Evolutionary conservation across 2,329 filamentous ascomycete species (phyloP).

Genomic region (Arthrobotrys entomopaga): DNA sequence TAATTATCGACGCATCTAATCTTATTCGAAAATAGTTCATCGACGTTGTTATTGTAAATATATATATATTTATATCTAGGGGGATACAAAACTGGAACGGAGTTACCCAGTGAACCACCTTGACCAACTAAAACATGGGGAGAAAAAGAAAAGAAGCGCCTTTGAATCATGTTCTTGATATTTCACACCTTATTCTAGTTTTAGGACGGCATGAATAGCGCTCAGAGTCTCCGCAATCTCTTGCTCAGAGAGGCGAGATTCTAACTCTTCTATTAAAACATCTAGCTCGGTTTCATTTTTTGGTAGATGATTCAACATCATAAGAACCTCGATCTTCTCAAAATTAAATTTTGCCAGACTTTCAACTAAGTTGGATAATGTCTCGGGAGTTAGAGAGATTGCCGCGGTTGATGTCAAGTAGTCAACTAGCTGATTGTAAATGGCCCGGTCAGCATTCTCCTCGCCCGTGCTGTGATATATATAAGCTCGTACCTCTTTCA

Average conservation of each 20-base stretch:
- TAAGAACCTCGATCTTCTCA: slow-evolving; percentile 75
- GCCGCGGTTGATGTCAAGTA: slow-evolving; percentile 69
- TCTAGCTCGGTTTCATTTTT: slow-evolving; percentile 70
- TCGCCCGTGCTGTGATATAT: too few relatives aligned
- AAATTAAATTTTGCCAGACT: slow-evolving; percentile 70
- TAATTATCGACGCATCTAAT: too few relatives aligned
- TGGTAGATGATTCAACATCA: slow-evolving; percentile 75
- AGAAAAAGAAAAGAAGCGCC: not conserved
- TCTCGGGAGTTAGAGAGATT: slow-evolving; percentile 68
- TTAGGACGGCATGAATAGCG: slow-evolving; percentile 62
- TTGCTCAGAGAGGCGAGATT: slow-evolving; percentile 69
- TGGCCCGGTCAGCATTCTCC: not conserved
- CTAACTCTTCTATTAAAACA: slow-evolving; percentile 73
- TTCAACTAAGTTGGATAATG: slow-evolving; percentile 68
- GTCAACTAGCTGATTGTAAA: slow-evolving; percentile 67
- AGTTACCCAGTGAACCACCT: too few relatives aligned
- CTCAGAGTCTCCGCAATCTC: slow-evolving; percentile 70
- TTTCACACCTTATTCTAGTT: not conserved
- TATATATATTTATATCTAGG: too few relatives aligned
- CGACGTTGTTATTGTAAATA: too few relatives aligned
- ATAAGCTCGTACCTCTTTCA: slow-evolving; percentile 69
- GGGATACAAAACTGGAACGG: too few relatives aligned
- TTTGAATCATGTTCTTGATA: not conserved
- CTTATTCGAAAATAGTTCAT: too few relatives aligned
- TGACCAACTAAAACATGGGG: too few relatives aligned